Evolutionary conservation across 2,329 filamentous ascomycete genomes (phyloP).

Genomic region (Cyclaneusma minus): DNA sequence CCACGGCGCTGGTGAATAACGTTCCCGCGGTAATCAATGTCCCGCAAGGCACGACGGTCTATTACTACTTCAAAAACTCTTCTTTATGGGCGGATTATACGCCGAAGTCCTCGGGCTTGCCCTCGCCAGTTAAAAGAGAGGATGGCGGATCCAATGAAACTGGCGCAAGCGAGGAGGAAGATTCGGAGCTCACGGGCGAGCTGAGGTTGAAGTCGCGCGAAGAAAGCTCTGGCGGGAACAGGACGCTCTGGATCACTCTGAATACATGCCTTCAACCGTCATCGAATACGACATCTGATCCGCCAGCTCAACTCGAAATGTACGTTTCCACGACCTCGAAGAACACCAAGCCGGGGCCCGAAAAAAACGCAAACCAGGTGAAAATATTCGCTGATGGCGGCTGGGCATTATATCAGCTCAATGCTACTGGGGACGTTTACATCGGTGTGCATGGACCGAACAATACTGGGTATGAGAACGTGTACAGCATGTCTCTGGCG

Average conservation of each 20-base stretch:
- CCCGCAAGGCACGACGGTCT: slow-evolving; percentile 41
- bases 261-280: slow-evolving; percentile 72
- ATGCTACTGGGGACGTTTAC: slow-evolving; percentile 53
- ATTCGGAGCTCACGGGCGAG: slow-evolving; percentile 5
- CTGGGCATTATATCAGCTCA: slow-evolving; percentile 36
- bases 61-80: slow-evolving; percentile 46
- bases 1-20: slow-evolving; percentile 47
- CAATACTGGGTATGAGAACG: slow-evolving; percentile 35
- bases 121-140: slow-evolving; percentile 13
- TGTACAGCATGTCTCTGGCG: slow-evolving; percentile 70
- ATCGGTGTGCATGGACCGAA: slow-evolving; percentile 61
- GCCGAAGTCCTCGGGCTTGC: slow-evolving; percentile 19
- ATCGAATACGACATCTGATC: slow-evolving; percentile 10
- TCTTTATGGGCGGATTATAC: slow-evolving; percentile 31
- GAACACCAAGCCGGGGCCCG: slow-evolving; percentile 52
- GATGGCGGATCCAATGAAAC: slow-evolving; percentile 7
- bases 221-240: slow-evolving; percentile 5
- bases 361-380: slow-evolving; percentile 7
- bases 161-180: slow-evolving; percentile 3
- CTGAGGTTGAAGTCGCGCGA: slow-evolving; percentile 8
- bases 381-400: slow-evolving; percentile 11
- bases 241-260: slow-evolving; percentile 58
- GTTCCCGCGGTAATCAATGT: slow-evolving; percentile 43
- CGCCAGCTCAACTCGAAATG: slow-evolving; percentile 59
- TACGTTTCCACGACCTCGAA: slow-evolving; percentile 54